A percentile compares a stretch with the other conserved stretches of the same genome.
These are phyloP conservation scores for Lycium barbarum DNA, from an alignment of 257 asterid species.

Conservation along the genomic window DNA sequence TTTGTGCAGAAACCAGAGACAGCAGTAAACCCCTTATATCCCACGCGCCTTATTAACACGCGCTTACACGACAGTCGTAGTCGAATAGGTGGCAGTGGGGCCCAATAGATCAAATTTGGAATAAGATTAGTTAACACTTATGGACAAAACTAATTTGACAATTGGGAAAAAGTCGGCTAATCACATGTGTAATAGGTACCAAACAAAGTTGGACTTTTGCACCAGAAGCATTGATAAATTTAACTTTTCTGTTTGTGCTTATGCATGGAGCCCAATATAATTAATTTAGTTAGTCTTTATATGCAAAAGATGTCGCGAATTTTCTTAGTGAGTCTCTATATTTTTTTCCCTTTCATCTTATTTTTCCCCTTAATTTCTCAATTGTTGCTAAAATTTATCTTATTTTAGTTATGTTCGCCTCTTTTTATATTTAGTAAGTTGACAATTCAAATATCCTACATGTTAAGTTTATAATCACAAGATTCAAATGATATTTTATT, in stretches of 20 bases:
- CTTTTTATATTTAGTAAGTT: too few species aligned
- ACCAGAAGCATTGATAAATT: neutral
- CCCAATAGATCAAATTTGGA: neutral
- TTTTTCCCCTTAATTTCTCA: too few species aligned
- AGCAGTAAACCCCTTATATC: neutral
- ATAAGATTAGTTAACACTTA: neutral
- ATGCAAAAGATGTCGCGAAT: too few species aligned
- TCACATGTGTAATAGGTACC: neutral
- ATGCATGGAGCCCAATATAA: too few species aligned
- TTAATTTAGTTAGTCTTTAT: too few species aligned
- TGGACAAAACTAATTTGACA: neutral
- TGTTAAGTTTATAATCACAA: too few species aligned
- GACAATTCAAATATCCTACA: too few species aligned
- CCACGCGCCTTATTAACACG: neutral
- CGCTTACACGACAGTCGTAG: neutral
- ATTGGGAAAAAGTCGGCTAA: neutral
- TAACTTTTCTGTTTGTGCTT: neutral
- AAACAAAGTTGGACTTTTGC: neutral
- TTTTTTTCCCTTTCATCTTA: too few species aligned
- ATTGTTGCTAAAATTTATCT: too few species aligned
- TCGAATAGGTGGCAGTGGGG: neutral
- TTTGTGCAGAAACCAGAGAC: slow-evolving; percentile 6
- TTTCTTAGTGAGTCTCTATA: too few species aligned
- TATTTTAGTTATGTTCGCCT: too few species aligned
- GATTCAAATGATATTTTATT: too few species aligned